These are phyloP conservation scores for Hirschioporus abietinus DNA, from an alignment of 768 basidiomycete genomes.

Conservation along the genomic window DNA sequence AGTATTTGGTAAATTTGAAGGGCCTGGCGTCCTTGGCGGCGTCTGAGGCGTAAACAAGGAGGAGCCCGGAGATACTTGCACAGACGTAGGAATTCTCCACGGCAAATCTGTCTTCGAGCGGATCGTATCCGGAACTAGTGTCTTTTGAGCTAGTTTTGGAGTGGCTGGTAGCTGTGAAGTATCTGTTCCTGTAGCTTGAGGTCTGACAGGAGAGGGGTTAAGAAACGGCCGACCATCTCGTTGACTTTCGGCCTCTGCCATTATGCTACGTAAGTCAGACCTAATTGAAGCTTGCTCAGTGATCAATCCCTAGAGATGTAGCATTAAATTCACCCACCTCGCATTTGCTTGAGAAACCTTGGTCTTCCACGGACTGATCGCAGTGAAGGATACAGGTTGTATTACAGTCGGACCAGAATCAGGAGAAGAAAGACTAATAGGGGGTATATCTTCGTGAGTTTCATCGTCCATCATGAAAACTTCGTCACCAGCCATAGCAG, in stretches of 20 bases:
- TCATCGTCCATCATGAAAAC: constrained; percentile 81
- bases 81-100: background rate
- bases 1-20: background rate
- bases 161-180: background rate
- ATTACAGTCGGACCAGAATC: constrained; percentile 15
- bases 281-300: constrained; percentile 29
- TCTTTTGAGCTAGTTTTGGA: background rate
- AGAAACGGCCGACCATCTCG: constrained; percentile 12
- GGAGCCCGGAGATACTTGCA: constrained; percentile 3
- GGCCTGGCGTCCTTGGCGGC: constrained; percentile 18
- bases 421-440: constrained; percentile 19
- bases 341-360: constrained; percentile 16
- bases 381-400: constrained; percentile 7
- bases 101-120: background rate
- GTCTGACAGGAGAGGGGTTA: background rate
- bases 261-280: constrained; percentile 78
- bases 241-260: constrained; percentile 65
- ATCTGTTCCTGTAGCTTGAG: no score
- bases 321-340: constrained; percentile 19
- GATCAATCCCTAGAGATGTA: constrained; percentile 12
- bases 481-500: constrained; percentile 45
- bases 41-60: constrained; percentile 13
- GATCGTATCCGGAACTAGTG: background rate
- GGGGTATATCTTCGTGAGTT: constrained; percentile 32
- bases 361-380: background rate